Evolutionary conservation across 176 grass and related monocot species (phyloP).

Genomic region (Neostapfia colusana): DNA sequence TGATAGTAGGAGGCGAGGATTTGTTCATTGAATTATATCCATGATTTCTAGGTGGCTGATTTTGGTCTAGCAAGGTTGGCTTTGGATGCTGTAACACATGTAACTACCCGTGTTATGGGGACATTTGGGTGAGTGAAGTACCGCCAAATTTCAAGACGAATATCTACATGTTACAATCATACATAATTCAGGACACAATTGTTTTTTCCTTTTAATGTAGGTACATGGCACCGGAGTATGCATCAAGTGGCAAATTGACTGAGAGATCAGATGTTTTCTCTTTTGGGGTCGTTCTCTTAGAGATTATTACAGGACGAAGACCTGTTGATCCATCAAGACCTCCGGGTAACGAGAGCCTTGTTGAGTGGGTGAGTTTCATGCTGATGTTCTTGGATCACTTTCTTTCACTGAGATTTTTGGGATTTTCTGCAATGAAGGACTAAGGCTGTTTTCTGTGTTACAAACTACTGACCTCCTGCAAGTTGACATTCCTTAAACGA

Average conservation of each 20-base stretch:
- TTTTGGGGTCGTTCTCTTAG: constrained; percentile 89
- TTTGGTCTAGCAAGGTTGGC: constrained; percentile 93
- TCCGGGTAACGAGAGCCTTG: constrained; percentile 75
- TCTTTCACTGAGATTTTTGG: constrained; percentile 13
- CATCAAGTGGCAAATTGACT: constrained; percentile 86
- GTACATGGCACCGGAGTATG: constrained; percentile 93
- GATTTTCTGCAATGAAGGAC: background rate
- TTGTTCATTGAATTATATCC: constrained; percentile 14
- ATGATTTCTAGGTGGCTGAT: constrained; percentile 73
- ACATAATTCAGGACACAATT: background rate
- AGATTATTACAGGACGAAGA: constrained; percentile 80
- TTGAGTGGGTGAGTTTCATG: constrained; percentile 74
- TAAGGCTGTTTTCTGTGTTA: background rate
- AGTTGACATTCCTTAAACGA: background rate
- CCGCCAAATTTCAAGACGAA: background rate
- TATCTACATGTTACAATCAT: background rate
- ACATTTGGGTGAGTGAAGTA: constrained; percentile 78
- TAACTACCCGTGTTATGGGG: constrained; percentile 94
- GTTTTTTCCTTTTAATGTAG: constrained; percentile 27
- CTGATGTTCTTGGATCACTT: background rate
- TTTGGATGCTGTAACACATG: constrained; percentile 83
- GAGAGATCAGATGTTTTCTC: constrained; percentile 90
- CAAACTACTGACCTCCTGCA: background rate
- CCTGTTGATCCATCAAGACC: constrained; percentile 74
- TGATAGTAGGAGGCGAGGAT: background rate